Evolutionary conservation across 441 rosid species (phyloP).

Genomic region (Capsella rubella): DNA sequence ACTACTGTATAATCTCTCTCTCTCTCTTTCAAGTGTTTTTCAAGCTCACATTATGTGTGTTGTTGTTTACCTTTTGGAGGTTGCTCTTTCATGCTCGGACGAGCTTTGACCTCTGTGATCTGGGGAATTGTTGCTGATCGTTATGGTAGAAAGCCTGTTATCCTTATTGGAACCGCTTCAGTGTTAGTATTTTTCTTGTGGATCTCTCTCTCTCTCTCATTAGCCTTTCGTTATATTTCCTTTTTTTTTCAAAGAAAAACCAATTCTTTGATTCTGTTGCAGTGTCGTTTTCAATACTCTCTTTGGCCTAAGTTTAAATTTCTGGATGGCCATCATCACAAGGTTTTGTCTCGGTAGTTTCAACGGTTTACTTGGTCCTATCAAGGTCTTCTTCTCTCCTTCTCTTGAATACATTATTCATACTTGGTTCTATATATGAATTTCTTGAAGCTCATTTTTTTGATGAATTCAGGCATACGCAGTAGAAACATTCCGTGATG

Average conservation of each 20-base stretch:
- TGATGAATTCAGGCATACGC: conserved; percentile 75
- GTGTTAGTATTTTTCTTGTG: conserved; percentile 60
- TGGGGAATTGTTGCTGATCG: conserved; percentile 94
- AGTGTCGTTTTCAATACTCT: conserved; percentile 86
- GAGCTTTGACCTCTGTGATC: conserved; percentile 81
- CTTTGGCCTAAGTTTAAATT: conserved; percentile 80
- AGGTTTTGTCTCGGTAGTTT: conserved; percentile 85
- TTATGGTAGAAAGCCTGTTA: conserved; percentile 89
- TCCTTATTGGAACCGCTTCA: conserved; percentile 62
- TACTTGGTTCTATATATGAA: background rate
- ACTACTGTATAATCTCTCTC: too few relatives aligned
- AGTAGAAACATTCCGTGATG: conserved; percentile 68
- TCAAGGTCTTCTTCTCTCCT: conserved; percentile 56
- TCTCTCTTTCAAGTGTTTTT: conserved; percentile 1
- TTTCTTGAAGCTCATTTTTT: background rate
- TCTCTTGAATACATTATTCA: background rate
- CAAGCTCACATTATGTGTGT: conserved; percentile 24
- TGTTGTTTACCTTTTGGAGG: conserved; percentile 49
- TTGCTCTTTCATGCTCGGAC: conserved; percentile 83
- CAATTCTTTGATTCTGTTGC: conserved; percentile 22
- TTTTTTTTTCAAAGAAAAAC: background rate
- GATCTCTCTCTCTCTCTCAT: background rate
- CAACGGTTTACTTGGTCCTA: conserved; percentile 86
- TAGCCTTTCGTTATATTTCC: background rate
- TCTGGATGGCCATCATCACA: conserved; percentile 88